Evolutionary conservation across 2,329 filamentous ascomycete genomes (phyloP), one percentile per base, ranked within the genome.

Genomic region (Phoma sp.): DNA sequence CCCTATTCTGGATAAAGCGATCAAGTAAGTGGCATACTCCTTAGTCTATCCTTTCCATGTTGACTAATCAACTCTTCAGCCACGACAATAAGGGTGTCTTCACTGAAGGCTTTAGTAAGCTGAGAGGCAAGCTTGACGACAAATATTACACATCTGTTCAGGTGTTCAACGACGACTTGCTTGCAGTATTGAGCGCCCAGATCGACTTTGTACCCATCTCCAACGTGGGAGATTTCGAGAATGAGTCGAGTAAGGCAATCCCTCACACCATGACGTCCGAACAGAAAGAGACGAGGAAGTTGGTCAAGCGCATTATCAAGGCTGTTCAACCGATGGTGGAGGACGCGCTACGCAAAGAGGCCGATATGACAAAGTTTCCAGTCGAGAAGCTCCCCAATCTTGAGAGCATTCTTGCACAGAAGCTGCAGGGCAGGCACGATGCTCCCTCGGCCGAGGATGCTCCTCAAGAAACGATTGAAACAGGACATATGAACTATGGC

Each of bases 221-320:
- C 27, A 76, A 75, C 45, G 67, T 74, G 17, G 70, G 68, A 17
- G 74, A 78, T n/a, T 74, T 76, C 6, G 76, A 80, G 38, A 66
- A 75, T 27, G 76, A 79, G 49, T 64, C 78, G n/a, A 73, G 73
- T 43, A 76, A 71, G 31, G 71, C 72, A 6, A 73, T 76, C 19
- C 76, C 80, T 53, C 71, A 70, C 55, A 73, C 72, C 6, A 65
- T 82, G 43, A 77, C 74, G 1, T 62, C 82, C 9, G 92, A 96
- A 66, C 86, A 92, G 57, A 90, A 91, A 54, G 90, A 96, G 64
- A 87, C 90, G 58, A 90, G 91, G 67, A 90, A 89, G 64, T 80
- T 96, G n/a, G 92, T 90, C 22, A 96, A 96, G 76, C 86, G 92
- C 24, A 96, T 97, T 58, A 84, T 96, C 62, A 96, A 92, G 73